Evolutionary conservation across 805 yeast species (phyloP).

Genomic region (Ogataea siamensis): DNA sequence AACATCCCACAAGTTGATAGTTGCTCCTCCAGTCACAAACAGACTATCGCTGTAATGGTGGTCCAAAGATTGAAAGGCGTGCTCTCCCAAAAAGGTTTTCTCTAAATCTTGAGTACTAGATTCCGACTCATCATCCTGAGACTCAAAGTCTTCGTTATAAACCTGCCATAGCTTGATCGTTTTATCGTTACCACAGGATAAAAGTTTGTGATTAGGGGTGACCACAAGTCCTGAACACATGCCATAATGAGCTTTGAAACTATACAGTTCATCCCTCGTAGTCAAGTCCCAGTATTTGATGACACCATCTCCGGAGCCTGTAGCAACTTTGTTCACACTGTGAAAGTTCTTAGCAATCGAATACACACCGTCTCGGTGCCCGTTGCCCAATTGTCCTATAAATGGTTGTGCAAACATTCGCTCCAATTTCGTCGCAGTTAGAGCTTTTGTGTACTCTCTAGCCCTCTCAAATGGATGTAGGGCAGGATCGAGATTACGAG

Average conservation of each 20-base stretch:
- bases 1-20: slow-evolving; percentile 89
- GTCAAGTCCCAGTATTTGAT: slow-evolving; percentile 92
- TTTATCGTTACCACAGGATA: slow-evolving; percentile 88
- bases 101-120: slow-evolving; percentile 51
- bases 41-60: slow-evolving; percentile 71
- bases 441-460: slow-evolving; percentile 90
- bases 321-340: slow-evolving; percentile 71
- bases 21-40: slow-evolving; percentile 92
- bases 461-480: slow-evolving; percentile 97
- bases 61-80: slow-evolving; percentile 81
- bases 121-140: slow-evolving; percentile 30
- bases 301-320: slow-evolving; percentile 95
- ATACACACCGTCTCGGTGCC: slow-evolving; percentile 94
- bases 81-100: slow-evolving; percentile 80
- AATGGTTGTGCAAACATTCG: slow-evolving; percentile 98
- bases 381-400: slow-evolving; percentile 89
- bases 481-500: slow-evolving; percentile 90
- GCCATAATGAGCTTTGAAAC: slow-evolving; percentile 87
- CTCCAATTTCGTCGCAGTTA: slow-evolving; percentile 93
- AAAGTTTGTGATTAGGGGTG: slow-evolving; percentile 58
- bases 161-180: slow-evolving; percentile 88
- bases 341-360: slow-evolving; percentile 75
- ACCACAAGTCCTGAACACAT: slow-evolving; percentile 83
- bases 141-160: slow-evolving; percentile 38
- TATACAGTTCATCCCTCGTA: slow-evolving; percentile 67